Percentiles rank a stretch among this genome's conserved stretches.
Conservation (phyloP, 1,284 basidiomycete genomes). For the Austroboletus olivaceoglutinosus region DNA sequence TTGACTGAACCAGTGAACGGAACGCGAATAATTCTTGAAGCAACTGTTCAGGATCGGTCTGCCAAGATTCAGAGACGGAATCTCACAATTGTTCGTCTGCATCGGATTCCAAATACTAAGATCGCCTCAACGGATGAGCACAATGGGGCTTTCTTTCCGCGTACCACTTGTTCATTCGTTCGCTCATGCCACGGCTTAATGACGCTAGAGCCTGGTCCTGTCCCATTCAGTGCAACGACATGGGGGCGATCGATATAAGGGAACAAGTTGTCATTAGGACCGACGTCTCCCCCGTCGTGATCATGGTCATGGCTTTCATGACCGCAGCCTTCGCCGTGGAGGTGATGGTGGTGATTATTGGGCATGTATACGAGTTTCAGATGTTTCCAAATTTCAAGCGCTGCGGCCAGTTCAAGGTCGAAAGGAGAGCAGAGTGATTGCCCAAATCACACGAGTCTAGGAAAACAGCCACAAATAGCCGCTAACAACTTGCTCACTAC, state of each 20-base stretch:
- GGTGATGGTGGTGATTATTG: conserved; percentile 53
- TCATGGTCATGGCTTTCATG: conserved; percentile 56
- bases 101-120: conserved; percentile 74
- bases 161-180: conserved; percentile 59
- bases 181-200: conserved; percentile 80
- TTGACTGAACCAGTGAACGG: conserved; percentile 81
- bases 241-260: conserved; percentile 67
- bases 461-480: conserved; percentile 18
- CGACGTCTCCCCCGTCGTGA: conserved; percentile 48
- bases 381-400: too few species aligned
- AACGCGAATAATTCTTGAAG: conserved; percentile 65
- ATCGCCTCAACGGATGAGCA: conserved; percentile 6
- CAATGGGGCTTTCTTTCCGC: conserved; percentile 8
- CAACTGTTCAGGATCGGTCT: conserved; percentile 9
- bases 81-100: conserved; percentile 78
- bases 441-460: neutral
- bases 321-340: conserved; percentile 48
- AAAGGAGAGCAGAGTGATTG: too few species aligned
- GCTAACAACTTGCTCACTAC: neutral
- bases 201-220: conserved; percentile 47
- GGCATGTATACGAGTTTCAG: conserved; percentile 6
- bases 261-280: conserved; percentile 69
- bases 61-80: neutral
- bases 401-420: too few species aligned
- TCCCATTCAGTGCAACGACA: conserved; percentile 67